Evolutionary conservation across 805 yeast species (phyloP).

Genomic region (Candida chauliodis): DNA sequence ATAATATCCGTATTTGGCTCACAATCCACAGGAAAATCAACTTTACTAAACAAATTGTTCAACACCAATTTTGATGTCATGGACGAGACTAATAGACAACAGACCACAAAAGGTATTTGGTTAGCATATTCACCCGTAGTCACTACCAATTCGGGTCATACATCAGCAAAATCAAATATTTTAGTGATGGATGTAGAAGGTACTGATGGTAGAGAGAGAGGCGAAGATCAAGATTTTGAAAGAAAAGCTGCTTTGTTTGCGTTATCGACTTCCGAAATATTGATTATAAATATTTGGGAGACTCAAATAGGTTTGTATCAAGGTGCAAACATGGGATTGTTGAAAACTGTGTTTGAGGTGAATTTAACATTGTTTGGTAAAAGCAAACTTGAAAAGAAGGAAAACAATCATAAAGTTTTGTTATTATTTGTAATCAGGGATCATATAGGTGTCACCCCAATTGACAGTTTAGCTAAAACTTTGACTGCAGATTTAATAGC

Average conservation of each 20-base stretch:
- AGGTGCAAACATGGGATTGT: constrained; percentile 94
- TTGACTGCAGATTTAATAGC: constrained; percentile 65
- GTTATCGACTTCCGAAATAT: constrained; percentile 81
- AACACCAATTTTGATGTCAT: constrained; percentile 88
- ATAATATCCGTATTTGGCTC: constrained; percentile 95
- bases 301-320: constrained; percentile 95
- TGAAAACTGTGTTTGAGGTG: constrained; percentile 95
- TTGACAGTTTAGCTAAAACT: constrained; percentile 65
- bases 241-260: constrained; percentile 96
- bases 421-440: constrained; percentile 89
- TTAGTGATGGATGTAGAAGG: constrained; percentile 98
- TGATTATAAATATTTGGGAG: constrained; percentile 95
- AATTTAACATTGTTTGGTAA: constrained; percentile 80
- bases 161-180: constrained; percentile 34
- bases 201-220: constrained; percentile 96
- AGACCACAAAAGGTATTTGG: constrained; percentile 61
- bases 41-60: constrained; percentile 80
- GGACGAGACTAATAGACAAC: constrained; percentile 75
- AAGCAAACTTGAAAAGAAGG: constrained; percentile 27
- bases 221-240: constrained; percentile 98
- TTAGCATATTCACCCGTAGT: constrained; percentile 38
- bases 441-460: constrained; percentile 83
- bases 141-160: constrained; percentile 11
- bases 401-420: constrained; percentile 55
- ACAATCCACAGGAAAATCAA: constrained; percentile 94